Evolutionary conservation across 495 filamentous ascomycete genomes (phyloP), one percentile per base, ranked within the genome.

Genomic region (Acidiella bohemica): DNA sequence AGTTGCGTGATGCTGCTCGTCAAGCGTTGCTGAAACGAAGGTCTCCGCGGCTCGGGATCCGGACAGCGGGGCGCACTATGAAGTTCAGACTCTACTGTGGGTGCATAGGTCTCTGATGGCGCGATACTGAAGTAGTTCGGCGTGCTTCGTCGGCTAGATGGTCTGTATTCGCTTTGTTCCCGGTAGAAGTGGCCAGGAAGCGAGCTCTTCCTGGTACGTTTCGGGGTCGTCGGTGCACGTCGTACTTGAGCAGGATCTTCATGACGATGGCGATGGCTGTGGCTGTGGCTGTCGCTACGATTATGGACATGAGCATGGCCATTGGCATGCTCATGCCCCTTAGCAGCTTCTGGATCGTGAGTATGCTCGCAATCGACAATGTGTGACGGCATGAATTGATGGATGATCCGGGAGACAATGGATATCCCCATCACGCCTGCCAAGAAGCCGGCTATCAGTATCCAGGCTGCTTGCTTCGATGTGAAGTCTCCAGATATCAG

Each of bases 321-420:
- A n/a, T 10, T 37, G 12, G 18, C 22, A 6, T 7, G 8, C 3
- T 39, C 39, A 31, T 42, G 44, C 11, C 49, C 29, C 26, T 54
- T 41, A 3, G 13, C 39, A 27, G 33, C 58, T 42, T 71, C 64
- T 13, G 68, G 71, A 19, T 71, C 70, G 48, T 94, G 85, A 26
- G 67, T 77, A 56, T 93, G 84, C 39, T 87, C 81, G 60, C 90
- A 97, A 57, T 85, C 84, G 40, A 95, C 88, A 17, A 93, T 76
- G 53, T 90, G 81, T n/a, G 85, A 90, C 0, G 92, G 90, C 32
- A 96, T 77, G 53, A 76, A 78, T 18, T 67, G 73, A 57, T 97
- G 90, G 18, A 95, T 56, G 11, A 92, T 55, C 16, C 75, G 71
- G 2, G 90, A 94, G 16, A 93, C 46, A 32, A 84, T 47, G 41